phyloP scores from a whole-genome alignment of 2,329 filamentous ascomycete genomes.

The Calonectria pauciramosa region DNA sequence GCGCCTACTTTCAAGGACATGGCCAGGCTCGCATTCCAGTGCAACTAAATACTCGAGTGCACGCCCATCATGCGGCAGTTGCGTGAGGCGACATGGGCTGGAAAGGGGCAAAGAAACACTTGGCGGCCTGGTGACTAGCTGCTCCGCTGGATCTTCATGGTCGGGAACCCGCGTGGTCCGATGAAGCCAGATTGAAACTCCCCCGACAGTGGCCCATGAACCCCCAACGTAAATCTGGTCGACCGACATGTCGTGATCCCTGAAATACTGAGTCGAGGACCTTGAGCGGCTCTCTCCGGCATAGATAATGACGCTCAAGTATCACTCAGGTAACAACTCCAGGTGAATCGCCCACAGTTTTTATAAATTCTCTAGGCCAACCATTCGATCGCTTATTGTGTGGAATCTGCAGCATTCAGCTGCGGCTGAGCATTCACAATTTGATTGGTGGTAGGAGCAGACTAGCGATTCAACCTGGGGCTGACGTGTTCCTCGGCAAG shows the following conservation, averaged over 20 bases:
- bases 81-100: no score
- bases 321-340: neutral
- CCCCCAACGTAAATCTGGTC: neutral
- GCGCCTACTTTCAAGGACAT: no score
- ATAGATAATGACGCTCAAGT: neutral
- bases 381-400: neutral
- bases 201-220: neutral
- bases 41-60: no score
- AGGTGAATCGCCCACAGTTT: neutral
- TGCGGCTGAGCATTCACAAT: no score
- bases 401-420: neutral
- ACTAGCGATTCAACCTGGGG: no score
- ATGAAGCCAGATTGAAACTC: neutral
- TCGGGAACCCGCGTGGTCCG: neutral
- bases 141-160: neutral
- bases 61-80: no score
- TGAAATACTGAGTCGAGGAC: neutral
- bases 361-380: neutral
- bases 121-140: neutral
- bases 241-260: neutral
- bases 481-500: no score
- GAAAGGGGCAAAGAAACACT: neutral
- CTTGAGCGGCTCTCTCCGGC: neutral
- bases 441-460: no score
- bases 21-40: no score